Base-by-base conservation (phyloP, 2,329 filamentous ascomycete species). In the Phialocephala subalpina region DNA sequence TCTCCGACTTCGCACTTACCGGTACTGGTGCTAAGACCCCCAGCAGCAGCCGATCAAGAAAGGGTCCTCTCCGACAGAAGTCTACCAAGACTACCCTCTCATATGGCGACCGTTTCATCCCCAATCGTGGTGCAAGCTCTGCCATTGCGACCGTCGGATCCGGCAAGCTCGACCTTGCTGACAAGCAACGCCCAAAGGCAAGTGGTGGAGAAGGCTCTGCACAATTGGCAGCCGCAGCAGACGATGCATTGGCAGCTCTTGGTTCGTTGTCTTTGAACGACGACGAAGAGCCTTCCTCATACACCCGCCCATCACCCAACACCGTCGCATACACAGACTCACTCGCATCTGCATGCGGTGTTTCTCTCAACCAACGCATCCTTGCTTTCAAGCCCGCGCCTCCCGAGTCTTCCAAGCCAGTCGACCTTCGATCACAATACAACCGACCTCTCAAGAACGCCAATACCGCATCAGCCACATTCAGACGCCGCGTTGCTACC, bases 401-500 rank as follows among this genome's bases (percentile, higher is more conserved):
- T n/a, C 96, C 96, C 3, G 96, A 98, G 83, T 98, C 96, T 7
- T 97, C 94, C 38, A 97, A 97, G 86, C 96, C 96, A 40, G 97
- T 99, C 77, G 96, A 99, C 78, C 90, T 99, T 69, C 92, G 96
- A 66, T 93, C 96, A 69, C 96, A 99, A 79, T 99, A 99, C 87
- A 99, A 98, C 85, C 90, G 96, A 68, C 96, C 96, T 40, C 86
- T 99, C 69, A 97, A 93, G 85, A 84, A 92, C 22, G 85, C 90
- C 68, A 90, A 84, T 69, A 84, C 91, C 27, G 85, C 87, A 75
- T 90, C 93, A 58, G 93, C 94, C 36, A 94, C 97, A 79, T 94
- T 94, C 81, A 90, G 94, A 71, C 92, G 96, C 69, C 92, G 95
- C 74, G 93, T 99, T 66, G 92, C 96, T 61, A 97, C 96, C 8